Conservation (phyloP, 23 red algal genomes). For the Gracilaria caudata region DNA sequence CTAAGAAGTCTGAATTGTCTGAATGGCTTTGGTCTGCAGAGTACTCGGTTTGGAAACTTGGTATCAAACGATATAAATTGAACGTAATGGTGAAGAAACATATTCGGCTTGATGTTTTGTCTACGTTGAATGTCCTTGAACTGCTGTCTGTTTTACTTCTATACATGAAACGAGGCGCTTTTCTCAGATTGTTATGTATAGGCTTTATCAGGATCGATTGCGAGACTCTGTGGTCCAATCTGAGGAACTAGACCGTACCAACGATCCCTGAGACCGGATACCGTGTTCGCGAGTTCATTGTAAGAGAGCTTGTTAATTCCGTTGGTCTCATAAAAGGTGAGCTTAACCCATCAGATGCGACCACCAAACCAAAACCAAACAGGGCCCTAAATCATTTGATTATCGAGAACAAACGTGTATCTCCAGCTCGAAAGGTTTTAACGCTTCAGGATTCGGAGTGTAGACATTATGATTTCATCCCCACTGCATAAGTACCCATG, state of each 20-base stretch:
- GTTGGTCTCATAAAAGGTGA: background rate
- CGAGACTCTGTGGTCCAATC: slow-evolving; percentile 5
- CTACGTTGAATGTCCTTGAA: too few relatives aligned
- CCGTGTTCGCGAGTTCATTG: background rate
- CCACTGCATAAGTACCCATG: background rate
- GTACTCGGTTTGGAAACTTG: too few relatives aligned
- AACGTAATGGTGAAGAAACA: too few relatives aligned
- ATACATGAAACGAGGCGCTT: too few relatives aligned
- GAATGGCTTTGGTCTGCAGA: too few relatives aligned
- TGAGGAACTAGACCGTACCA: slow-evolving; percentile 6
- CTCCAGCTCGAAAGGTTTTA: background rate
- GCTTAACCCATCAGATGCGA: background rate
- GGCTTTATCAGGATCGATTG: too few relatives aligned
- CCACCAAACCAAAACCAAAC: background rate
- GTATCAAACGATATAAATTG: too few relatives aligned
- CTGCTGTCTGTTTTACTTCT: too few relatives aligned
- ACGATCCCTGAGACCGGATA: slow-evolving; percentile 8
- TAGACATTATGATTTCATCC: background rate
- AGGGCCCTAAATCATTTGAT: background rate
- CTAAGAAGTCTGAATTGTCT: too few relatives aligned
- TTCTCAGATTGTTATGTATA: too few relatives aligned
- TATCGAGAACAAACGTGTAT: background rate
- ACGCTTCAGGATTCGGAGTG: background rate
- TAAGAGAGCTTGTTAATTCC: background rate
- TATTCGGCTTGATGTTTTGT: too few relatives aligned